Percentiles rank a stretch among this genome's conserved stretches.
Conservation (phyloP, 371 early-diverging fungal species). For the Entomophthora muscae region DNA sequence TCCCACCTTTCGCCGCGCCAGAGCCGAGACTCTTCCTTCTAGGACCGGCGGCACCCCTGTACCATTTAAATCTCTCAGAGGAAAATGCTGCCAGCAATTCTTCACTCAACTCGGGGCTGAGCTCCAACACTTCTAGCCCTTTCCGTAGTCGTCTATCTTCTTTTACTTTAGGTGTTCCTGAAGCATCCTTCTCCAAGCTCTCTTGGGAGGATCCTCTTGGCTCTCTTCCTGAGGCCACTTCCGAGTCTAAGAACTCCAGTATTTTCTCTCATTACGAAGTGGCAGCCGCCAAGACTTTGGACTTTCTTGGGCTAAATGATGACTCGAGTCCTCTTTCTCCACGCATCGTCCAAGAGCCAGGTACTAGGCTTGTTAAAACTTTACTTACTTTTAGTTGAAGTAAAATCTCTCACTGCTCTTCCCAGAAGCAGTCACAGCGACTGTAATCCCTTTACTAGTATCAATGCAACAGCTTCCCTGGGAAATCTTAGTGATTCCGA, state of each 20-base stretch:
- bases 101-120: not conserved
- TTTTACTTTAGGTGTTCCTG: not conserved
- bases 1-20: conserved; percentile 24
- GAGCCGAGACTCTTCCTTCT: conserved; percentile 6
- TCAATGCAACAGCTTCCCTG: conserved; percentile 22
- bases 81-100: not conserved
- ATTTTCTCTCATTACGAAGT: conserved; percentile 1
- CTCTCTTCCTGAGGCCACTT: not conserved
- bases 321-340: not conserved
- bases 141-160: not conserved
- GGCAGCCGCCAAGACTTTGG: conserved; percentile 27
- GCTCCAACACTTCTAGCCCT: not conserved
- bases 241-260: not conserved
- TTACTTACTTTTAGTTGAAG: no score
- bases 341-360: conserved; percentile 16
- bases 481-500: conserved; percentile 19
- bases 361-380: conserved; percentile 14
- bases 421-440: not conserved
- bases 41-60: not conserved
- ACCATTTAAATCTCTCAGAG: not conserved
- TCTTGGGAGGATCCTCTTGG: conserved; percentile 2
- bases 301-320: conserved; percentile 59
- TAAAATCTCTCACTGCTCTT: not conserved
- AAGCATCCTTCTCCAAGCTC: not conserved
- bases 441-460: conserved; percentile 7